phyloP scores from a whole-genome alignment of 1,284 basidiomycete species.

The Lentinus polychrous region DNA sequence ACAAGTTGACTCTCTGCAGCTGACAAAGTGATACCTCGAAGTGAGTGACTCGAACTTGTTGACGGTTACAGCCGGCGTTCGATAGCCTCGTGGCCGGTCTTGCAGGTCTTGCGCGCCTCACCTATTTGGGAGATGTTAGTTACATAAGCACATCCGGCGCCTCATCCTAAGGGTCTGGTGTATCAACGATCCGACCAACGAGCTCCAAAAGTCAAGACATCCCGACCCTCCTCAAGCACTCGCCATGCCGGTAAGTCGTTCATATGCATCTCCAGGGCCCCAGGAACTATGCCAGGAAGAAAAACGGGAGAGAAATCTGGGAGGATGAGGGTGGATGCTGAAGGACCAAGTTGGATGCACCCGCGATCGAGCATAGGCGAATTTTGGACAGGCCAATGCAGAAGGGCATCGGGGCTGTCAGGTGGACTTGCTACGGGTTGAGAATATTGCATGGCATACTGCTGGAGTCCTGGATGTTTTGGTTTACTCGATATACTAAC shows the following conservation, averaged over 20 bases:
- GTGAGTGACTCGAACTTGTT: too few relatives aligned
- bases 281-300: too few relatives aligned
- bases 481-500: slow-evolving; percentile 11
- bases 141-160: not conserved
- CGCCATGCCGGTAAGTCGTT: slow-evolving; percentile 23
- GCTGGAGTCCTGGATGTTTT: slow-evolving; percentile 4
- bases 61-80: too few relatives aligned
- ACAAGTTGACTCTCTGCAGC: too few relatives aligned
- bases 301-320: not conserved
- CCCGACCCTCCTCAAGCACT: slow-evolving; percentile 22
- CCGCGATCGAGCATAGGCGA: slow-evolving; percentile 6
- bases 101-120: too few relatives aligned
- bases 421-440: not conserved
- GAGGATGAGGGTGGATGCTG: not conserved
- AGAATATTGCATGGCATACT: not conserved
- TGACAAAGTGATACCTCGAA: too few relatives aligned
- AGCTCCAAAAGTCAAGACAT: slow-evolving; percentile 14
- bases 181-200: not conserved
- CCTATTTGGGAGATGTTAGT: too few relatives aligned
- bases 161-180: not conserved
- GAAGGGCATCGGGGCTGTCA: too few relatives aligned
- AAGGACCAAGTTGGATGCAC: not conserved
- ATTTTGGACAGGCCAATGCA: slow-evolving; percentile 21
- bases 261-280: not conserved
- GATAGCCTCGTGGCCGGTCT: too few relatives aligned